Percentiles rank a stretch among this genome's conserved stretches.
phyloP scores from a whole-genome alignment of 139 green algal species.

The Dunaliella sp. region DNA sequence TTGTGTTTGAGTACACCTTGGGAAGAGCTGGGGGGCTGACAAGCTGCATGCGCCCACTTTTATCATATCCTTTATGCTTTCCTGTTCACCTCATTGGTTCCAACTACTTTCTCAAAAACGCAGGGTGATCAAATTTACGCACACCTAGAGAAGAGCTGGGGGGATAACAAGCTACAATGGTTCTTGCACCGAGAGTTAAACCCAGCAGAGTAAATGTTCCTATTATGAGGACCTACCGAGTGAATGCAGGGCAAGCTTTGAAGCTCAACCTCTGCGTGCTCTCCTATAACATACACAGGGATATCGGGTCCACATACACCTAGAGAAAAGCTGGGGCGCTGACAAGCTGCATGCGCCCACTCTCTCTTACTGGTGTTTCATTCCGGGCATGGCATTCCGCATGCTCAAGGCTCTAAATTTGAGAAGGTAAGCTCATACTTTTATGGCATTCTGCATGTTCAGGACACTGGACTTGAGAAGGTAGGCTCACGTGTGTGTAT shows the following conservation, averaged over 20 bases:
- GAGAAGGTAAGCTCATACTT: conserved; percentile 7
- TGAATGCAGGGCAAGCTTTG: too few relatives aligned
- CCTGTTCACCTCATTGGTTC: too few relatives aligned
- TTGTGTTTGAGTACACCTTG: too few relatives aligned
- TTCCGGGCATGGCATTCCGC: conserved; percentile 53
- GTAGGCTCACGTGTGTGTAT: conserved; percentile 5
- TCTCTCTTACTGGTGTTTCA: conserved; percentile 94
- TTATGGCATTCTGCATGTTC: conserved; percentile 43
- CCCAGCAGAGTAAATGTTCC: too few relatives aligned
- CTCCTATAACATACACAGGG: too few relatives aligned
- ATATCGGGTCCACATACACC: conserved; percentile 76
- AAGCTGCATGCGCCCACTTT: background rate
- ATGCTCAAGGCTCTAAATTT: conserved; percentile 12
- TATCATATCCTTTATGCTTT: too few relatives aligned
- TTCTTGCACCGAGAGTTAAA: too few relatives aligned
- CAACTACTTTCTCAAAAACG: too few relatives aligned
- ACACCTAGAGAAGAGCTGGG: conserved; percentile 53
- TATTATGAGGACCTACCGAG: too few relatives aligned
- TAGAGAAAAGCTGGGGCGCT: conserved; percentile 44
- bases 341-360: conserved; percentile 57
- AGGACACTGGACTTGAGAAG: conserved; percentile 3
- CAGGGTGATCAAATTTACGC: conserved; percentile 74
- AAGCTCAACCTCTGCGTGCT: too few relatives aligned
- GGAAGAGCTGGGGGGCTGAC: background rate
- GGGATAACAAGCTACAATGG: conserved; percentile 35